phyloP scores from a whole-genome alignment of 768 basidiomycete genomes.

The Goffeauzyma gilvescens region DNA sequence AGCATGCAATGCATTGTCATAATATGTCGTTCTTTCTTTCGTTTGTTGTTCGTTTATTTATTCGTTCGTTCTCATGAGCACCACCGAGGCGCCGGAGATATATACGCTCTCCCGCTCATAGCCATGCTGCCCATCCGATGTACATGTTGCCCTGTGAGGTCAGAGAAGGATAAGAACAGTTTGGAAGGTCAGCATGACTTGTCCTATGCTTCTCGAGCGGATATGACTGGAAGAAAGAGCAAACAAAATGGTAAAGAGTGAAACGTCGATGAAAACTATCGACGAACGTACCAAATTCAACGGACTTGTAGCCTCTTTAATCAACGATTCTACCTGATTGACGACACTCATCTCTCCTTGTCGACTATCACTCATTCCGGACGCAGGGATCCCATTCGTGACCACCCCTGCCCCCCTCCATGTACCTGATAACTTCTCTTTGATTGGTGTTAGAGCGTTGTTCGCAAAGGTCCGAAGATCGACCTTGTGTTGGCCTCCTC shows the following conservation, averaged over 20 bases:
- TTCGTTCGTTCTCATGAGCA: no score
- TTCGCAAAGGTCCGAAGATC: slow-evolving; percentile 53
- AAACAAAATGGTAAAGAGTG: no score
- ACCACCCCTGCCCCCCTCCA: no score
- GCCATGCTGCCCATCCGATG: slow-evolving; percentile 68
- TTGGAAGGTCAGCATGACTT: background rate
- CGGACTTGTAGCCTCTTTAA: slow-evolving; percentile 64
- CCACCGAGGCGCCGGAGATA: no score
- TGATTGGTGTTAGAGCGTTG: slow-evolving; percentile 58
- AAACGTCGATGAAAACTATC: no score
- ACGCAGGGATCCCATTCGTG: no score
- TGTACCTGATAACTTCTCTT: slow-evolving; percentile 47
- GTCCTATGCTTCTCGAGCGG: background rate
- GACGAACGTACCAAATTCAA: slow-evolving; percentile 48
- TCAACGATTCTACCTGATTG: slow-evolving; percentile 76
- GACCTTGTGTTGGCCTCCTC: slow-evolving; percentile 3
- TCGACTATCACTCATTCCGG: slow-evolving; percentile 15
- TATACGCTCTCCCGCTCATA: slow-evolving; percentile 32
- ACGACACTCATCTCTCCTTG: slow-evolving; percentile 50
- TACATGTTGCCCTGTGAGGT: slow-evolving; percentile 62
- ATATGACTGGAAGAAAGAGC: no score
- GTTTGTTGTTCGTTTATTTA: background rate
- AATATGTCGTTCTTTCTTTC: background rate
- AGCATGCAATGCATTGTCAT: background rate
- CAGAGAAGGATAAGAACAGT: background rate